These are phyloP conservation scores for Candida chauliodis DNA, from an alignment of 805 yeast species.

Conservation along the genomic window DNA sequence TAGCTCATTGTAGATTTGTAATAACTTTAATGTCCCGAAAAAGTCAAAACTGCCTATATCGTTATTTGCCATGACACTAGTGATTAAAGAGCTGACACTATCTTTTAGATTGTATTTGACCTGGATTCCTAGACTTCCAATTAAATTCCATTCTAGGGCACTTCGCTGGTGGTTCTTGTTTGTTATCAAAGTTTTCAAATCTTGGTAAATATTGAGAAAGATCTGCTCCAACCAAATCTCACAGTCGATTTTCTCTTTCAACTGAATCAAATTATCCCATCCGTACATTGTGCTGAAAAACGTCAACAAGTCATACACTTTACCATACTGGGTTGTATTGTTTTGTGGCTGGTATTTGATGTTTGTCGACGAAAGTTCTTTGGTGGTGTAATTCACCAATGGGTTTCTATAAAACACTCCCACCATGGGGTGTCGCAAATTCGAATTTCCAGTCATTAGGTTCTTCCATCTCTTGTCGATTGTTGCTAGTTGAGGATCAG, in stretches of 20 bases:
- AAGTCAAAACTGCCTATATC: slow-evolving; percentile 58
- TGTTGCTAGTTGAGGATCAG: slow-evolving; percentile 26
- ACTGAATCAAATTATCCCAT: slow-evolving; percentile 72
- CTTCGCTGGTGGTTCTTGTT: slow-evolving; percentile 40
- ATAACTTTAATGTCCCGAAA: slow-evolving; percentile 49
- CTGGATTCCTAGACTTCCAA: slow-evolving; percentile 54
- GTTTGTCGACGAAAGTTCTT: slow-evolving; percentile 32
- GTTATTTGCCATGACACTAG: slow-evolving; percentile 48
- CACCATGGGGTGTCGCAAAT: slow-evolving; percentile 30
- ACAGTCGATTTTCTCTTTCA: slow-evolving; percentile 65
- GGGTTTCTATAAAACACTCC: slow-evolving; percentile 37
- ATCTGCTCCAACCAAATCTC: slow-evolving; percentile 79
- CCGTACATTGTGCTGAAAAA: slow-evolving; percentile 66
- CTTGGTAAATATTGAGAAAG: slow-evolving; percentile 68
- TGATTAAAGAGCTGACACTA: slow-evolving; percentile 34
- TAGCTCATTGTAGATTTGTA: slow-evolving; percentile 46
- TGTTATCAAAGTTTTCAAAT: slow-evolving; percentile 32
- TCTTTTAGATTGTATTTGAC: slow-evolving; percentile 37
- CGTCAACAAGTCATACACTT: slow-evolving; percentile 63
- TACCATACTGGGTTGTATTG: slow-evolving; percentile 33
- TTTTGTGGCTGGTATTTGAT: slow-evolving; percentile 30
- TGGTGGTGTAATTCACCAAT: slow-evolving; percentile 26
- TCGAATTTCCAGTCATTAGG: slow-evolving; percentile 24
- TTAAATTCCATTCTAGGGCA: slow-evolving; percentile 71
- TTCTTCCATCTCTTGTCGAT: slow-evolving; percentile 32